Conservation (phyloP, 2,329 filamentous ascomycete genomes). For the Acrocalymma vagum region DNA sequence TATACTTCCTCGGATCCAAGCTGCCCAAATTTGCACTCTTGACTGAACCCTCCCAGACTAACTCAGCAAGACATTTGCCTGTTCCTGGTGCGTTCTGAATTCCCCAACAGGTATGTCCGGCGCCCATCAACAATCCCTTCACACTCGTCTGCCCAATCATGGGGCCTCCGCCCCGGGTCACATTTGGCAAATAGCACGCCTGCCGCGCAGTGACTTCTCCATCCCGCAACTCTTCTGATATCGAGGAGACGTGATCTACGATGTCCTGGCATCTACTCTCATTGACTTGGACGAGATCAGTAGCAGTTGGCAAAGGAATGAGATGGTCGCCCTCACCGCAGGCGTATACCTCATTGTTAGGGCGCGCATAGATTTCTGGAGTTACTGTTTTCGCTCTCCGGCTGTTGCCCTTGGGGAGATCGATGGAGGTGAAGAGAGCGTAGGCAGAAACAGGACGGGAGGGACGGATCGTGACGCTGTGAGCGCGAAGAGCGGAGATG, state of each 20-base stretch:
- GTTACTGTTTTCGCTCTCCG: conserved; percentile 65
- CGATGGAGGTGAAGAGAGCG: conserved; percentile 87
- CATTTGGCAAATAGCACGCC: conserved; percentile 91
- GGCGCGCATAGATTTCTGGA: conserved; percentile 93
- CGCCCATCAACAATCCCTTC: conserved; percentile 79
- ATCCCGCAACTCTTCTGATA: conserved; percentile 58
- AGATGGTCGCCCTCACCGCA: conserved; percentile 87
- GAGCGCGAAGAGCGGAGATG: conserved; percentile 68
- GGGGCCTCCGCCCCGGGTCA: conserved; percentile 69
- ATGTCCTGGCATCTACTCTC: conserved; percentile 83
- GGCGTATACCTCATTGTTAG: conserved; percentile 88
- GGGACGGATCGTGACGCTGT: conserved; percentile 69
- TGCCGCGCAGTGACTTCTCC: conserved; percentile 74
- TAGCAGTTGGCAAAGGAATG: conserved; percentile 77
- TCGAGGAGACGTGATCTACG: conserved; percentile 75
- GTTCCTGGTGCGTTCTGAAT: conserved; percentile 96
- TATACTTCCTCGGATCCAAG: conserved; percentile 51
- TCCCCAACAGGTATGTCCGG: conserved; percentile 97
- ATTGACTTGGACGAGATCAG: conserved; percentile 80
- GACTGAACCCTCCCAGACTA: conserved; percentile 55
- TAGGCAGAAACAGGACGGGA: conserved; percentile 71
- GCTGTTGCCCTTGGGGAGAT: conserved; percentile 65
- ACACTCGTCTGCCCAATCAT: conserved; percentile 79
- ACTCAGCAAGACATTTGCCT: conserved; percentile 55
- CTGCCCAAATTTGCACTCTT: conserved; percentile 53